Evolutionary conservation across 2,329 filamentous ascomycete genomes (phyloP), one percentile per base, ranked within the genome.

Genomic region (Colletotrichum spaethianum): DNA sequence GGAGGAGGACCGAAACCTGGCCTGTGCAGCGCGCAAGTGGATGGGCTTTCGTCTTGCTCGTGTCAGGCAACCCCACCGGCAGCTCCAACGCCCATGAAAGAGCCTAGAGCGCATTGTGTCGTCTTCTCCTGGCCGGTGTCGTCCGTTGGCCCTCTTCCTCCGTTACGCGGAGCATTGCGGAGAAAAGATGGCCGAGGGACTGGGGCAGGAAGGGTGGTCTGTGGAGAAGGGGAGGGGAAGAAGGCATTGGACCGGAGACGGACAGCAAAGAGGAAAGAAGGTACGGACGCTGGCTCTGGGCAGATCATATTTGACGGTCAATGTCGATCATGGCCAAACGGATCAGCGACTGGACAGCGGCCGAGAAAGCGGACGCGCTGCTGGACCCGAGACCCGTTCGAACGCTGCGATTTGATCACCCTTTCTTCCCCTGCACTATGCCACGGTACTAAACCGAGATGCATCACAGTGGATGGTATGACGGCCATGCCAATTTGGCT

Each of bases 141-240:
- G 64, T 52, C 52, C 53, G 65, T 63, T 63, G 69, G 65, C 42
- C 50, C 52, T 65, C 46, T 69, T 48, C 23, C 38, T n/a, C 65
- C 36, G 46, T 55, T n/a, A 42, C 63, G 70, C 59, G 65, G 70
- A 48, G 26, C 70, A 59, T 33, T 72, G 59, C 66, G 70, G 65
- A 63, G 69, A 66, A 33, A 31, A 59, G 20, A 31, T 42, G 20
- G 36, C 52, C 62, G 52, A 67, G 56, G 68, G 33, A 59, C 67
- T 61, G 46, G 63, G 26, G 38, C 40, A 50, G 55, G 63, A 61
- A 26, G 42, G 60, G 42, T 42, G 26, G 46, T 40, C 42, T 23
- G 40, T 28, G 64, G 64, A 57, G 56, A 62, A 26, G 40, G 46
- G 62, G 20, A 62, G 53, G 56, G 28, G 57, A 62, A 36, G 42